Evolutionary conservation across 805 yeast species (phyloP).

Genomic region (Sugiyamaella floridensis): DNA sequence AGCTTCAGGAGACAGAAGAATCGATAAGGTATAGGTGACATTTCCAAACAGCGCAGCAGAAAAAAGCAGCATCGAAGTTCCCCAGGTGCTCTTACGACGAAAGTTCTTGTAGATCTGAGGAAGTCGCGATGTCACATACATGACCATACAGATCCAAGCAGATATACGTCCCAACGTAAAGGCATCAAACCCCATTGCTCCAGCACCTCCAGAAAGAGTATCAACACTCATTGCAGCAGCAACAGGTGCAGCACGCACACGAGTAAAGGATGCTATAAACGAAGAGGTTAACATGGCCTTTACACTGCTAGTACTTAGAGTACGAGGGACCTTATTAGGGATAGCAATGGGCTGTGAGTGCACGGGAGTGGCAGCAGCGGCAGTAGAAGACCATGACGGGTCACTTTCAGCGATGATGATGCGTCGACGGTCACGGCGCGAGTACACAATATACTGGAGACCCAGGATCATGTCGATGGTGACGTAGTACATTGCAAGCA

Average conservation of each 20-base stretch:
- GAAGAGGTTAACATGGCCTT: slow-evolving; percentile 26
- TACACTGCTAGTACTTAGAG: slow-evolving; percentile 9
- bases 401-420: slow-evolving; percentile 3
- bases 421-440: slow-evolving; percentile 30
- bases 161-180: slow-evolving; percentile 39
- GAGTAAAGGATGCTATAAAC: slow-evolving; percentile 28
- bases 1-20: slow-evolving; percentile 51
- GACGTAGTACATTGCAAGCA: slow-evolving; percentile 67
- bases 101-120: slow-evolving; percentile 82
- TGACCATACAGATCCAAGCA: slow-evolving; percentile 74
- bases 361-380: neutral
- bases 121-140: slow-evolving; percentile 70
- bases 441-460: slow-evolving; percentile 67
- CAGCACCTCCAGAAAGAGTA: neutral
- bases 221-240: slow-evolving; percentile 16
- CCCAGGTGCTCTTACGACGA: slow-evolving; percentile 73
- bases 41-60: slow-evolving; percentile 76
- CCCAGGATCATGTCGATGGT: slow-evolving; percentile 61
- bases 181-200: neutral
- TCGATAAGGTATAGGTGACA: slow-evolving; percentile 66
- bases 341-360: slow-evolving; percentile 3
- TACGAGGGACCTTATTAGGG: neutral
- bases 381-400: neutral
- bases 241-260: slow-evolving; percentile 16
- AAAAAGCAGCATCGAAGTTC: slow-evolving; percentile 74